Evolutionary conservation across 129 eudicot species (phyloP).

Genomic region (Chrysanthemum seticuspe): DNA sequence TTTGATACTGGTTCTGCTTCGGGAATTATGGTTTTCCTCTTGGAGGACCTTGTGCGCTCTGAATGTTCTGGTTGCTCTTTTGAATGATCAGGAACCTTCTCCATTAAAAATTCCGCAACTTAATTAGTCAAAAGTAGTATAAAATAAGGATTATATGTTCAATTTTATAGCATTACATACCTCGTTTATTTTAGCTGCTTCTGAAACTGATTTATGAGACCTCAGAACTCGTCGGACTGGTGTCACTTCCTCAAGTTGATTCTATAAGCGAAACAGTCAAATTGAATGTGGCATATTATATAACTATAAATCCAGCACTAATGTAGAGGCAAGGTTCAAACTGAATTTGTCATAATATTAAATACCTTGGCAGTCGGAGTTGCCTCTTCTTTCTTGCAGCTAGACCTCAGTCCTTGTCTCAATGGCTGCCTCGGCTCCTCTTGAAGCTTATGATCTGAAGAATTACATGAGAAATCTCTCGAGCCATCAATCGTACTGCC

Average conservation of each 20-base stretch:
- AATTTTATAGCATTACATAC: constrained; percentile 22
- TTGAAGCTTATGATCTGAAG: constrained; percentile 22
- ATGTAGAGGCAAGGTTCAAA: background rate
- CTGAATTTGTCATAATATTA: background rate
- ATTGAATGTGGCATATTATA: background rate
- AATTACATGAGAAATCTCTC: background rate
- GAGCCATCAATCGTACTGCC: background rate
- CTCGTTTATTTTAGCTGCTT: constrained; percentile 23
- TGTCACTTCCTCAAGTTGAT: constrained; percentile 21
- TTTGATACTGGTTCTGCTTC: constrained; percentile 28
- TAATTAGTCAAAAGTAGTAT: constrained; percentile 16
- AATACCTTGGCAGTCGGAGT: constrained; percentile 28
- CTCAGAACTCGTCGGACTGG: constrained; percentile 38
- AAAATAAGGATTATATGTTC: background rate
- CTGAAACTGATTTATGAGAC: constrained; percentile 30
- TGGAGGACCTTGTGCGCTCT: constrained; percentile 26
- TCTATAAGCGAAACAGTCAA: constrained; percentile 21
- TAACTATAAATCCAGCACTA: background rate
- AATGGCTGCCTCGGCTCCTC: constrained; percentile 21
- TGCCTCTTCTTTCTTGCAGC: constrained; percentile 25
- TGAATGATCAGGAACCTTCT: constrained; percentile 19
- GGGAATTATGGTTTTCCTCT: constrained; percentile 19
- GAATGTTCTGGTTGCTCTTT: constrained; percentile 25
- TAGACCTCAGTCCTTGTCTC: constrained; percentile 30
- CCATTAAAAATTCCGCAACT: constrained; percentile 1